phyloP scores from a whole-genome alignment of 2,329 filamentous ascomycete species.

The Periconia sp. region DNA sequence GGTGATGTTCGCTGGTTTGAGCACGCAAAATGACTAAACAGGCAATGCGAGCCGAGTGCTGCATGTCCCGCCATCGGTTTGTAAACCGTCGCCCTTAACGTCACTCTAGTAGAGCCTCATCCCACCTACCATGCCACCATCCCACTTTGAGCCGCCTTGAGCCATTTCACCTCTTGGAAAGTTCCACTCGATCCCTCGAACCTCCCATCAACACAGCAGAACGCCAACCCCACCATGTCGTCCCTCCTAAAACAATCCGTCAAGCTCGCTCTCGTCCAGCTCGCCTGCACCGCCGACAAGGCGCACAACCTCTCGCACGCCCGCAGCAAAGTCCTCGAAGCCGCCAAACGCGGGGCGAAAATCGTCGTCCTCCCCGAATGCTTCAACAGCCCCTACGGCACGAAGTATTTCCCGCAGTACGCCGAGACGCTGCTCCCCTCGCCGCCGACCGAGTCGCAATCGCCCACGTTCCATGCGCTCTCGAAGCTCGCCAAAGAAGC shows the following conservation, averaged over 20 bases:
- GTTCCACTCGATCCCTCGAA: not conserved
- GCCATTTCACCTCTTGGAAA: not conserved
- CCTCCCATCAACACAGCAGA: not conserved
- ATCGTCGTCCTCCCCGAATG: slow-evolving; percentile 95
- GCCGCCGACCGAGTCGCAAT: slow-evolving; percentile 71
- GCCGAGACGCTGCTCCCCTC: slow-evolving; percentile 85
- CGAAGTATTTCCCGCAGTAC: slow-evolving; percentile 87
- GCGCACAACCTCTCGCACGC: slow-evolving; percentile 81
- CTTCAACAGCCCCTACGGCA: slow-evolving; percentile 98
- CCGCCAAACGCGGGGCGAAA: slow-evolving; percentile 75
- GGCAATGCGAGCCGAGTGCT: slow-evolving; percentile 1
- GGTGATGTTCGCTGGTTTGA: too few relatives aligned
- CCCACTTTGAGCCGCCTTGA: slow-evolving; percentile 9
- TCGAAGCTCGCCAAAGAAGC: slow-evolving; percentile 79
- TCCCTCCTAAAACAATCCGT: slow-evolving; percentile 44
- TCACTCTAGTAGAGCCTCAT: not conserved
- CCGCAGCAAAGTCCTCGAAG: slow-evolving; percentile 80
- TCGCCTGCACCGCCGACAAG: slow-evolving; percentile 70
- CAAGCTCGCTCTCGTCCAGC: slow-evolving; percentile 57
- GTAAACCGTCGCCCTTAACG: slow-evolving; percentile 1
- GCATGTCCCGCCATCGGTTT: not conserved
- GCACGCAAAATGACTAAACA: too few relatives aligned
- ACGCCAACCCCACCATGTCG: slow-evolving; percentile 22
- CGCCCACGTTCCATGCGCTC: slow-evolving; percentile 86
- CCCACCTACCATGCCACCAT: slow-evolving; percentile 6